phyloP scores from a whole-genome alignment of 768 basidiomycete genomes.

The Leucocoprinus birnbaumii region DNA sequence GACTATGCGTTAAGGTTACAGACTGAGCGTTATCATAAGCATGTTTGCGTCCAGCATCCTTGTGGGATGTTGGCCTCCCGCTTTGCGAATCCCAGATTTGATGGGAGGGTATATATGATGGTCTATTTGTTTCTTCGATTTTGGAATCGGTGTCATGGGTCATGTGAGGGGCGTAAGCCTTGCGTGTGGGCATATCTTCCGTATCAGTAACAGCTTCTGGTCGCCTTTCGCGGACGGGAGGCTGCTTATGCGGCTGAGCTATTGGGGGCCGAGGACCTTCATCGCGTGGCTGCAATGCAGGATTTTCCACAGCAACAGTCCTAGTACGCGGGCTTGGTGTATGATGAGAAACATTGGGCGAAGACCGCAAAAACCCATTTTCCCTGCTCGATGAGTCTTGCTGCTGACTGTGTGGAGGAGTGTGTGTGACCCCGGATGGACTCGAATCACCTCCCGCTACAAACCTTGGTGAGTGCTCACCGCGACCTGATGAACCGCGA shows the following conservation, averaged over 20 bases:
- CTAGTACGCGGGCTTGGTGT: slow-evolving; percentile 7
- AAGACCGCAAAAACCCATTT: not conserved
- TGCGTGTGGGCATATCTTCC: not conserved
- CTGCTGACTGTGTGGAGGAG: not conserved
- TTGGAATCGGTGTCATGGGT: not conserved
- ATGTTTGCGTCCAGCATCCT: not conserved
- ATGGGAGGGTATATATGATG: slow-evolving; percentile 4
- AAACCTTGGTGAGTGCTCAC: slow-evolving; percentile 2
- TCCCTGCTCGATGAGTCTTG: not conserved
- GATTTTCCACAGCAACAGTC: not conserved
- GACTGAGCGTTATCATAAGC: not conserved
- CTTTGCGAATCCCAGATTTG: not conserved
- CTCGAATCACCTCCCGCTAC: not conserved
- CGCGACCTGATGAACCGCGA: slow-evolving; percentile 3
- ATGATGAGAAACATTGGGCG: slow-evolving; percentile 3
- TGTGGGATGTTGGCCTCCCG: slow-evolving; percentile 5
- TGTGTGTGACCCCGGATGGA: slow-evolving; percentile 1
- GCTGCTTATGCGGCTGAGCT: not conserved
- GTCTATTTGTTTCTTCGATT: not conserved
- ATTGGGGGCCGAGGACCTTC: not conserved
- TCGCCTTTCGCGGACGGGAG: not conserved
- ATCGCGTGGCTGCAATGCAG: not conserved
- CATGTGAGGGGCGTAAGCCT: not conserved
- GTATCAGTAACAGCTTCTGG: slow-evolving; percentile 1
- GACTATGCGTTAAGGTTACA: slow-evolving; percentile 2